Conservation (phyloP, 345 rosid genomes). For the Kandelia obovata region DNA sequence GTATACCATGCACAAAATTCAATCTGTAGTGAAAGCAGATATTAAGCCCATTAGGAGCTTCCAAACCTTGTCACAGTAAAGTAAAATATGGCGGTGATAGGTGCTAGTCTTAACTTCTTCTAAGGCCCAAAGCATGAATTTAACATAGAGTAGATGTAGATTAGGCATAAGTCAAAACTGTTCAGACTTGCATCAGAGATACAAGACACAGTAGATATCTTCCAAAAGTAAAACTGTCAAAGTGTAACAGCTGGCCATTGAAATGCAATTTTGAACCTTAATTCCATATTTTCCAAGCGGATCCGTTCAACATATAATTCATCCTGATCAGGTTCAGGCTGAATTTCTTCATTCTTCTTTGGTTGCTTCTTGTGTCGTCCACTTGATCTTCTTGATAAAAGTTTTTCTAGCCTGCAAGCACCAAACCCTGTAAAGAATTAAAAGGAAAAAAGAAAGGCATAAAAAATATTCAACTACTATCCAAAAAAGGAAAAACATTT, state of each 20-base stretch:
- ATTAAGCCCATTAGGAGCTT: no score
- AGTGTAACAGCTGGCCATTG: neutral
- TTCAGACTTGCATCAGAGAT: neutral
- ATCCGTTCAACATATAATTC: slow-evolving; percentile 68
- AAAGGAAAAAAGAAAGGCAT: slow-evolving; percentile 11
- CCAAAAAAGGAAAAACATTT: no score
- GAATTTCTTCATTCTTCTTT: slow-evolving; percentile 66
- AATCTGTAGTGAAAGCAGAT: no score
- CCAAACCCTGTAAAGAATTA: slow-evolving; percentile 17
- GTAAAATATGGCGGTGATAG: no score
- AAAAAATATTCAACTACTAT: neutral
- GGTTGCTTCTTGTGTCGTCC: slow-evolving; percentile 45
- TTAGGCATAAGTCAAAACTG: no score
- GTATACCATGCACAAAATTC: no score
- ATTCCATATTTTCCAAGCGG: slow-evolving; percentile 74
- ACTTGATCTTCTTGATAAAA: slow-evolving; percentile 47
- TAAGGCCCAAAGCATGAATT: no score
- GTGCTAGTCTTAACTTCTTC: no score
- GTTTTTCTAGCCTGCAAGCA: slow-evolving; percentile 58
- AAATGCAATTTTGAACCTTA: slow-evolving; percentile 47
- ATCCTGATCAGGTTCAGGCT: slow-evolving; percentile 42
- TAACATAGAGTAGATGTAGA: no score
- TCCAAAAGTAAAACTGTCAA: neutral
- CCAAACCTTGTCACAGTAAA: no score
- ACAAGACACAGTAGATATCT: neutral